A percentile compares a stretch with the other conserved stretches of the same genome.
Evolutionary conservation across 106 monocot species (phyloP).

Genomic region (Platanthera zijinensis): DNA sequence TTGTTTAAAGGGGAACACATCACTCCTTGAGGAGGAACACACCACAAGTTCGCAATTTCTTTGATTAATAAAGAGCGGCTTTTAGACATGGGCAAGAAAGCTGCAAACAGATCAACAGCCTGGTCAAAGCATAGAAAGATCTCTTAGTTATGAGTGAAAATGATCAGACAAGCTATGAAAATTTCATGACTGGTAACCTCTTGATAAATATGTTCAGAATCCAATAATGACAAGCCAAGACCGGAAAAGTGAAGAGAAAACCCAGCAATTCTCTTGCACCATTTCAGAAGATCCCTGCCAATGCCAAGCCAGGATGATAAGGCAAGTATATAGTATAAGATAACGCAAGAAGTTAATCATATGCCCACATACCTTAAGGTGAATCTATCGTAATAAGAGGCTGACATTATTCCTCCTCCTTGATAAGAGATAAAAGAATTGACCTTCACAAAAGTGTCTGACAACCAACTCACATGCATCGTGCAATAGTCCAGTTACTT

Average conservation of each 20-base stretch:
- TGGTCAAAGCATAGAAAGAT: conserved; percentile 12
- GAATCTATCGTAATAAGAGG: conserved; percentile 34
- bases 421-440: conserved; percentile 30
- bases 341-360: neutral
- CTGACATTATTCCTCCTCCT: conserved; percentile 16
- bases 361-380: conserved; percentile 48
- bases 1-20: conserved; percentile 24
- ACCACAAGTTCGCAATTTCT: conserved; percentile 48
- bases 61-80: conserved; percentile 34
- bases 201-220: conserved; percentile 55
- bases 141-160: neutral
- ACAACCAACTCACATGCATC: neutral
- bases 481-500: neutral
- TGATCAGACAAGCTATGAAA: neutral
- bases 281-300: conserved; percentile 85
- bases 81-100: conserved; percentile 31
- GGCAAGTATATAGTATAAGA: neutral
- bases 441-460: conserved; percentile 66
- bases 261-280: conserved; percentile 67
- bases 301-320: conserved; percentile 13
- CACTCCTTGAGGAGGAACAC: conserved; percentile 26
- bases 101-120: conserved; percentile 85
- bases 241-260: conserved; percentile 26
- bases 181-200: conserved; percentile 41
- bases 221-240: conserved; percentile 23